These are phyloP conservation scores for Dactylellina drechsleri DNA, from an alignment of 2,329 filamentous ascomycete genomes.

Conservation along the genomic window DNA sequence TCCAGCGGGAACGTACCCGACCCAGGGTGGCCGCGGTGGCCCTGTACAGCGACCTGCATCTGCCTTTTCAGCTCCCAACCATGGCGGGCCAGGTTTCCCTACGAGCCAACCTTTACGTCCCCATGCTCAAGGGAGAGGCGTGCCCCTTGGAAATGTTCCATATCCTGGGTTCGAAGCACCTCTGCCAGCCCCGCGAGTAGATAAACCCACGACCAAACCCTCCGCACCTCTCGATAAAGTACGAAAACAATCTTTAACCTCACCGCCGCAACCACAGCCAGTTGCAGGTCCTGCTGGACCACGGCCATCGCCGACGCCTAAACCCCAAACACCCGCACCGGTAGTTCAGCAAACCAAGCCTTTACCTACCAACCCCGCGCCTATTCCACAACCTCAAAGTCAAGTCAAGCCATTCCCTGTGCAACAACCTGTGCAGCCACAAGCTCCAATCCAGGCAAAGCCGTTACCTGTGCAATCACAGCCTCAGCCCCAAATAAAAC, in stretches of 20 bases:
- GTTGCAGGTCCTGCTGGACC: conserved; percentile 11
- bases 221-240: conserved; percentile 13
- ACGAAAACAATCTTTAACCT: conserved; percentile 35
- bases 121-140: conserved; percentile 37
- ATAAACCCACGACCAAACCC: conserved; percentile 32
- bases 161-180: conserved; percentile 51
- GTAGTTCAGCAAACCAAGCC: conserved; percentile 18
- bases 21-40: conserved; percentile 24
- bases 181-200: conserved; percentile 25
- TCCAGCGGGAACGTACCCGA: conserved; percentile 51
- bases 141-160: conserved; percentile 32
- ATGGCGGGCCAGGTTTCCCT: conserved; percentile 25
- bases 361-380: conserved; percentile 3
- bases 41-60: conserved; percentile 44
- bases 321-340: conserved; percentile 21
- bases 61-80: conserved; percentile 35
- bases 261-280: conserved; percentile 38
- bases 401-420: conserved; percentile 12
- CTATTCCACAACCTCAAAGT: conserved; percentile 10
- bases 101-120: conserved; percentile 47
- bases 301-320: conserved; percentile 36
- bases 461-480: conserved; percentile 22
- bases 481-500: conserved; percentile 12
- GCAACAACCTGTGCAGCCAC: conserved; percentile 21
- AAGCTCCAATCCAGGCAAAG: too few species aligned